Conservation (phyloP, 805 yeast genomes). For the Candida patagonica region DNA sequence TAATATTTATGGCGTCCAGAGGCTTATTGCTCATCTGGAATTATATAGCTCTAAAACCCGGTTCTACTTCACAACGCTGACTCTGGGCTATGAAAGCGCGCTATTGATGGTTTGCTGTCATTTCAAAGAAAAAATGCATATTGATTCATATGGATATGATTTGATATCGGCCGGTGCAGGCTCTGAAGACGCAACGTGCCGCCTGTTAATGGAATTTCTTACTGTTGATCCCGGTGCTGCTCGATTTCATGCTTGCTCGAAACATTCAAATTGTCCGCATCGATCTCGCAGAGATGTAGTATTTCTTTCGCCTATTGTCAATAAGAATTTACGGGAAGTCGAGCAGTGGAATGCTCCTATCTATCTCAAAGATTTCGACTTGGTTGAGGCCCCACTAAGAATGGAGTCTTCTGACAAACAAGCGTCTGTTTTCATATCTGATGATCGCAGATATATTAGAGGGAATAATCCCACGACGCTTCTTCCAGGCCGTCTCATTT, state of each 20-base stretch:
- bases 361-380: slow-evolving; percentile 7
- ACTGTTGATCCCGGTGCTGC: slow-evolving; percentile 13
- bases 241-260: slow-evolving; percentile 20
- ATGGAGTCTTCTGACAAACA: neutral
- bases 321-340: slow-evolving; percentile 1
- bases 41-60: slow-evolving; percentile 36
- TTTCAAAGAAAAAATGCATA: slow-evolving; percentile 26
- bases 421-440: slow-evolving; percentile 4
- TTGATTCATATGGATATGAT: slow-evolving; percentile 21
- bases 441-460: slow-evolving; percentile 14
- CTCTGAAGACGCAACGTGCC: slow-evolving; percentile 1
- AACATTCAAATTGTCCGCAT: slow-evolving; percentile 11
- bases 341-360: slow-evolving; percentile 5
- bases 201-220: slow-evolving; percentile 1
- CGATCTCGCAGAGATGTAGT: slow-evolving; percentile 14
- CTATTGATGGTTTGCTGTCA: slow-evolving; percentile 33
- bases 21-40: slow-evolving; percentile 28
- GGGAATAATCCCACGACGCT: slow-evolving; percentile 9
- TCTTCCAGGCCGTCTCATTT: slow-evolving; percentile 20
- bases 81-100: slow-evolving; percentile 46
- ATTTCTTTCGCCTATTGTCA: slow-evolving; percentile 11
- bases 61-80: slow-evolving; percentile 34
- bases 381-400: slow-evolving; percentile 2
- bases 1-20: slow-evolving; percentile 34
- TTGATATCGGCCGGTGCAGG: slow-evolving; percentile 20